Evolutionary conservation across 2,329 filamentous ascomycete genomes (phyloP).

Genomic region (Pyrenochaeta sp.): DNA sequence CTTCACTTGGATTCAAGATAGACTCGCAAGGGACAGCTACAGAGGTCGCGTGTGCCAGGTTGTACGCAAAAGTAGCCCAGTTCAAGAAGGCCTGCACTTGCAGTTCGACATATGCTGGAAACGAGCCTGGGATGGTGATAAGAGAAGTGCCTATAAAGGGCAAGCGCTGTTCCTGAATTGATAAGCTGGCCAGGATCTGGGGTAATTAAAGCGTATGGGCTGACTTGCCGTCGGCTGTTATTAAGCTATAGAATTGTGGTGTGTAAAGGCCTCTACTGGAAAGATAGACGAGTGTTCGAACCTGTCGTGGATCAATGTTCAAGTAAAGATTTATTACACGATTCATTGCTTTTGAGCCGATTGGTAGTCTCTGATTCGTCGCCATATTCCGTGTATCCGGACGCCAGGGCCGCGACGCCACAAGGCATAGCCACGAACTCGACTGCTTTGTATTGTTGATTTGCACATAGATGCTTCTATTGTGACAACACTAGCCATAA

Average conservation of each 20-base stretch:
- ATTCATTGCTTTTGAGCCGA: constrained; percentile 22
- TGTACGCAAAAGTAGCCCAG: constrained; percentile 17
- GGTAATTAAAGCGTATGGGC: constrained; percentile 17
- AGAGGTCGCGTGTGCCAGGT: constrained; percentile 15
- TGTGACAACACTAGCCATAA: too few relatives aligned
- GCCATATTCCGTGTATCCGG: constrained; percentile 32
- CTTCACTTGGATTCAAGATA: constrained; percentile 13
- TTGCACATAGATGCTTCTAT: too few relatives aligned
- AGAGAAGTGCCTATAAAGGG: constrained; percentile 17
- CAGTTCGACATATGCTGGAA: constrained; percentile 18
- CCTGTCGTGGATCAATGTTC: constrained; percentile 21
- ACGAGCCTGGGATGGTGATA: constrained; percentile 26
- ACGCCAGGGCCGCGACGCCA: constrained; percentile 16
- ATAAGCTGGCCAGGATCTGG: constrained; percentile 28
- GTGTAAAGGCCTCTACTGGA: constrained; percentile 20
- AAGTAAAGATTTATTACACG: constrained; percentile 21
- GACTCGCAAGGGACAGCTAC: constrained; percentile 4
- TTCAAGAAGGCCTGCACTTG: constrained; percentile 13
- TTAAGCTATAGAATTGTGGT: constrained; percentile 30
- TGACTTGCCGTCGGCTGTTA: constrained; percentile 16
- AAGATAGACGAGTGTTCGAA: constrained; percentile 14
- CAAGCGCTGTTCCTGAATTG: constrained; percentile 16
- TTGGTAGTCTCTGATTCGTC: constrained; percentile 26
- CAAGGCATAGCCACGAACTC: constrained; percentile 1
- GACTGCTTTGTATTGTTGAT: not conserved